Base-by-base conservation (phyloP, 208 protist genomes). In the Acanthamoeba royreba region DNA sequence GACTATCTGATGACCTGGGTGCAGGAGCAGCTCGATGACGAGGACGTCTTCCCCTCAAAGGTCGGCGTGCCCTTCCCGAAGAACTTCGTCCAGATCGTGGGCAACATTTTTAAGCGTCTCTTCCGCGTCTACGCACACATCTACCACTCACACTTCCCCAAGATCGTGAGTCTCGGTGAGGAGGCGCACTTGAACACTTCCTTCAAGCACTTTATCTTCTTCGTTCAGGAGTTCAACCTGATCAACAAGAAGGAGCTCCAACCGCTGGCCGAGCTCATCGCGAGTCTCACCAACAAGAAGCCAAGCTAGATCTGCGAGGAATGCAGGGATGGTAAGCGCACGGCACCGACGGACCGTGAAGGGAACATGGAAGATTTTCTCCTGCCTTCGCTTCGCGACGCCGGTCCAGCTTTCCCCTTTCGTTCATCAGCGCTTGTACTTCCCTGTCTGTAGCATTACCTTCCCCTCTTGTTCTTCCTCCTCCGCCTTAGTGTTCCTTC, bases 61-160 rank as follows among this genome's bases (percentile, higher is more conserved):
- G 69, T 94, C 9, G 94, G 81, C 31, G 93, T 95, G n/a, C 95
- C 96, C 38, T 98, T 98, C 93, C 98, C 98, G 15, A 96, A 97
- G 45, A 97, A 98, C 74, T 98, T 98, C 69, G n/a, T 53, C n/a
- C 46, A 99, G 22, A 66, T 28, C 33, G 77, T 87, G 55, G 98
- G 98, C 33, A 98, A 98, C 61, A 99, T 99, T n/a, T 99, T 99
- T 94, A 98, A 98, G 53, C 96, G 99, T 47, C 96, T 99, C 33
- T 99, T 99, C 94, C 97, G 99, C 45, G 98, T 99, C 0, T 99
- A 99, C 95, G 99, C 98, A 15, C 99, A 99, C 87, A 99, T 99
- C 31, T 99, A 99, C 94, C 98, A 99, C 96, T 98, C 96, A 25
- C 99, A 99, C 95, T 99, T 99, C 94, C 95, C 97, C 47, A 98